Base-by-base conservation (phyloP, 495 filamentous ascomycete genomes). In the Daldinia decipiens region DNA sequence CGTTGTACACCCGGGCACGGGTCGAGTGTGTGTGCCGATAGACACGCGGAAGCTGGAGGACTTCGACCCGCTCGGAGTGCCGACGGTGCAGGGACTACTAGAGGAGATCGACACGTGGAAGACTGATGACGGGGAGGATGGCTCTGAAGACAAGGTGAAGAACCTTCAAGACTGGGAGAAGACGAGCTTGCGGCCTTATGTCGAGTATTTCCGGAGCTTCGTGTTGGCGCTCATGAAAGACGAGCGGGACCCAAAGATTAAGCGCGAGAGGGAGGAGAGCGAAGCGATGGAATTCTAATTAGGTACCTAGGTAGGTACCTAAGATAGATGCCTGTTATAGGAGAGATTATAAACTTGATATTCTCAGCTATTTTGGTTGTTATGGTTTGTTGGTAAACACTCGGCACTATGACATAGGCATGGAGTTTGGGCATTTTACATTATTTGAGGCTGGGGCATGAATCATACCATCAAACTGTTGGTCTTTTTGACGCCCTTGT, bases 1-100 rank as follows among this genome's bases (percentile, higher is more conserved):
- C 71, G 95, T 97, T 62, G 89, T 99, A 32, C 95, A 99, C 82
- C 95, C 95, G 0, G 93, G 92, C 5, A 99, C 96, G 0, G 96
- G 95, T 0, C 82, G 94, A 58, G 90, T 99, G 21, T 99, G 95
- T 81, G 96, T 99, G 53, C 95, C 95, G 11, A 98, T 99, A 73
- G 92, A 97, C 75, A 83, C 86, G 13, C 78, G 82, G 24, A 76
- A 84, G 21, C 79, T 89, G 62, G 92, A 95, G 40, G 83, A 88
- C 2, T 99, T 99, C 70, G 93, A 98, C 73, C 95, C 95, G 26
- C 80, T 95, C 7, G 82, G 81, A 5, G 95, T 98, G 52, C 95
- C 95, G 5, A 98, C 93, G 4, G 93, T 97, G 29, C 91, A 90
- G 56, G 82, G 89, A 29, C 77, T 98, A 45, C 78, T 98, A 21